Evolutionary conservation across 768 basidiomycete genomes (phyloP).

Genomic region (Boletus patriciae): DNA sequence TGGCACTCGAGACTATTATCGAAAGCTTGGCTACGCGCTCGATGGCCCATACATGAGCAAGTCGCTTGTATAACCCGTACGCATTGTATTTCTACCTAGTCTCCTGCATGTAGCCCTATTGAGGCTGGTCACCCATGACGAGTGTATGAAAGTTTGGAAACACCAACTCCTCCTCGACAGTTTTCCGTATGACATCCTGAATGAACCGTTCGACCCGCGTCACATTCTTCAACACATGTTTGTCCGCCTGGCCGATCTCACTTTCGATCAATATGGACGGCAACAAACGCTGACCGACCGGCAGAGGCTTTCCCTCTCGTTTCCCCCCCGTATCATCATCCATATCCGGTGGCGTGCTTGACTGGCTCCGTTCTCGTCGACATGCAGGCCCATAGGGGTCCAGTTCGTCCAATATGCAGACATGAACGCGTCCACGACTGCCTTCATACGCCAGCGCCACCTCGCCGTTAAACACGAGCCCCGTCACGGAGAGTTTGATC

Average conservation of each 20-base stretch:
- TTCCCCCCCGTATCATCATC: slow-evolving; percentile 55
- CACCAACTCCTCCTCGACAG: slow-evolving; percentile 92
- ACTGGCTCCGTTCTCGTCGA: slow-evolving; percentile 47
- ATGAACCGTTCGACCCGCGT: slow-evolving; percentile 94
- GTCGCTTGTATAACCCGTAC: slow-evolving; percentile 45
- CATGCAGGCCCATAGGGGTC: slow-evolving; percentile 81
- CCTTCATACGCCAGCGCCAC: slow-evolving; percentile 92
- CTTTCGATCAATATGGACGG: slow-evolving; percentile 91
- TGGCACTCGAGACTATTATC: slow-evolving; percentile 96
- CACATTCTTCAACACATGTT: slow-evolving; percentile 94
- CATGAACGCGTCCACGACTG: slow-evolving; percentile 72
- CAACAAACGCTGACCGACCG: slow-evolving; percentile 79
- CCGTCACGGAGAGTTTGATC: slow-evolving; percentile 89
- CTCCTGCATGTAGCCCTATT: background rate
- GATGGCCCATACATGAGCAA: slow-evolving; percentile 99
- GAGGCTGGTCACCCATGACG: slow-evolving; percentile 46
- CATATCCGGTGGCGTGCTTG: slow-evolving; percentile 57
- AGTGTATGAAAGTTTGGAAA: slow-evolving; percentile 95
- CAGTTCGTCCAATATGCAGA: slow-evolving; percentile 85
- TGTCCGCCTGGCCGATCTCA: slow-evolving; percentile 94
- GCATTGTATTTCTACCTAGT: slow-evolving; percentile 12
- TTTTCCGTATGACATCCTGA: slow-evolving; percentile 92
- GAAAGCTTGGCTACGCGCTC: slow-evolving; percentile 88
- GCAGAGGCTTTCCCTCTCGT: slow-evolving; percentile 62
- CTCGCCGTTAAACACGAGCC: slow-evolving; percentile 83